A percentile compares a stretch with the other conserved stretches of the same genome.
These are phyloP conservation scores for Aspergillus novoparasiticus DNA, from an alignment of 2,329 filamentous ascomycete species.

Conservation along the genomic window DNA sequence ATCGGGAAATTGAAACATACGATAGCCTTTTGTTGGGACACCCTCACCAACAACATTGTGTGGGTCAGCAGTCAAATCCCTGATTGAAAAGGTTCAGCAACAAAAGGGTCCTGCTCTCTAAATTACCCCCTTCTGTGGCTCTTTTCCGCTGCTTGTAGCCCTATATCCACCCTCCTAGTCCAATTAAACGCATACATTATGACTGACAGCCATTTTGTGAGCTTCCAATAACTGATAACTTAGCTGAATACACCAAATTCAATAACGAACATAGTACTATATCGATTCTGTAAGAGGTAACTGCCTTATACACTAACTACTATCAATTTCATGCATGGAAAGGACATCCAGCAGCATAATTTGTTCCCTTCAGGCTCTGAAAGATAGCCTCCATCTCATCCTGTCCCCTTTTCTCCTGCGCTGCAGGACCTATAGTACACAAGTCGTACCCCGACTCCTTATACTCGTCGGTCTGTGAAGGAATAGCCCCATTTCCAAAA, in stretches of 20 bases:
- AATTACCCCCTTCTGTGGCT: background rate
- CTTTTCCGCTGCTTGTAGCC: background rate
- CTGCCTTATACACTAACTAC: background rate
- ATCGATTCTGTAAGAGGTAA: background rate
- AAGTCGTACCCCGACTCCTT: constrained; percentile 16
- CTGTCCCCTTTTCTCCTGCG: constrained; percentile 15
- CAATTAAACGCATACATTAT: background rate
- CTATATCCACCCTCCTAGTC: background rate
- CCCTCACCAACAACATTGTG: background rate
- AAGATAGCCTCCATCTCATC: constrained; percentile 17
- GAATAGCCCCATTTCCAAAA: constrained; percentile 16
- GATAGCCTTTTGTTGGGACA: background rate
- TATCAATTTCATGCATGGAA: constrained; percentile 2
- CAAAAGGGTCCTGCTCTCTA: background rate
- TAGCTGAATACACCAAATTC: background rate
- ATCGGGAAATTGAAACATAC: background rate
- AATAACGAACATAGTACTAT: background rate
- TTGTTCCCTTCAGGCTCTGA: constrained; percentile 2
- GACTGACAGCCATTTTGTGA: background rate
- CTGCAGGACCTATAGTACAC: constrained; percentile 15
- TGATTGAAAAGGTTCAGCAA: background rate
- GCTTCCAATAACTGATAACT: background rate
- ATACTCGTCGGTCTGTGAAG: constrained; percentile 7
- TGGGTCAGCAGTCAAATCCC: background rate
- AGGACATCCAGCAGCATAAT: constrained; percentile 11